A percentile compares a stretch with the other conserved stretches of the same genome.
These are phyloP conservation scores for Penicillium concentricum DNA, from an alignment of 2,329 filamentous ascomycete species.

Conservation along the genomic window DNA sequence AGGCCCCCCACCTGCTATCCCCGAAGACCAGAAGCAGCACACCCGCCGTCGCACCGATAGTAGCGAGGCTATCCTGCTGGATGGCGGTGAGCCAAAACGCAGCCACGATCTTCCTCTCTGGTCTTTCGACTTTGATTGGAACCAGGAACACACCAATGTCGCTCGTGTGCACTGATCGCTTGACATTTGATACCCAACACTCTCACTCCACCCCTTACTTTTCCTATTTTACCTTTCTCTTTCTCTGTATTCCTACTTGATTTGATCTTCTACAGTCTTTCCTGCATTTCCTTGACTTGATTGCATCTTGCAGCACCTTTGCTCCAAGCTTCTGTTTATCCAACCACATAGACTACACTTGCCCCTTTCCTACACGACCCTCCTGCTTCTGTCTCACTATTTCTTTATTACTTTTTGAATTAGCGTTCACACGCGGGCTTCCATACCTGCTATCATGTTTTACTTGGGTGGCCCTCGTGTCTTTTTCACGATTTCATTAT, in stretches of 20 bases:
- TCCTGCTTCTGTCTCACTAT: neutral
- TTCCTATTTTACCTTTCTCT: neutral
- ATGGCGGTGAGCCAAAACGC: constrained; percentile 53
- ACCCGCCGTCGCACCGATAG: constrained; percentile 44
- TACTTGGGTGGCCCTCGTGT: neutral
- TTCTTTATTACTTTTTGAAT: neutral
- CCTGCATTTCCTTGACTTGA: constrained; percentile 1
- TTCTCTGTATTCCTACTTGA: constrained; percentile 1
- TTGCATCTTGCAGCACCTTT: neutral
- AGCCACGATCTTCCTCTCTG: constrained; percentile 51
- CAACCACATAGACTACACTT: constrained; percentile 1
- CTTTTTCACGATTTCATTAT: neutral
- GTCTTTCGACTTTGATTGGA: constrained; percentile 37
- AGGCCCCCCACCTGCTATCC: constrained; percentile 33
- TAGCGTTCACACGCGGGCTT: constrained; percentile 4
- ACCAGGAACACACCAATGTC: constrained; percentile 42
- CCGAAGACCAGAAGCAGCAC: constrained; percentile 35
- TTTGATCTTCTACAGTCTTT: neutral
- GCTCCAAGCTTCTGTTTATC: neutral
- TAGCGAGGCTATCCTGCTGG: constrained; percentile 48
- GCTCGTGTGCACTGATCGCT: constrained; percentile 36
- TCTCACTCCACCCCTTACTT: constrained; percentile 6
- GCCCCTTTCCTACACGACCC: constrained; percentile 1
- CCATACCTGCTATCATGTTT: constrained; percentile 8
- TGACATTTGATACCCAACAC: constrained; percentile 3